Evolutionary conservation across 768 basidiomycete genomes (phyloP), one percentile per base, ranked within the genome.

Genomic region (Boletus rex-veris): DNA sequence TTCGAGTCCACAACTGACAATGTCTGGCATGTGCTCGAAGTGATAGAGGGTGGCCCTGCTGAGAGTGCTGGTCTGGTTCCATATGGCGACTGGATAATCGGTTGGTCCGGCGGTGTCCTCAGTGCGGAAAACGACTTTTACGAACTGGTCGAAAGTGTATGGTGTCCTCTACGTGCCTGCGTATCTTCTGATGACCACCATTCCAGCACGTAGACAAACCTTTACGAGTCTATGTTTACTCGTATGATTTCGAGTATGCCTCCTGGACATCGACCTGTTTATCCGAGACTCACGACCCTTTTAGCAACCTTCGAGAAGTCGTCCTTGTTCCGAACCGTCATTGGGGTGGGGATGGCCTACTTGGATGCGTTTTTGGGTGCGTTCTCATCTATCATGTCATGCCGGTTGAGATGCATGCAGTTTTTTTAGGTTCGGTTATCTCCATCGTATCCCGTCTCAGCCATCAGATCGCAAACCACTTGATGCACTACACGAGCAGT

Each of bases 21-120:
- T 58, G 94, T 99, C 6, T 99, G 97, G 95, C 97, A 98, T 71
- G 93, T 99, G 38, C 77, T 99, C 43, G 97, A 99, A 66, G 93
- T 99, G 14, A 74, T 96, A 38, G 96, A 99, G 70, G 96, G 93
- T 19, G 91, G 88, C 58, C 97, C 97, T 7, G 97, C 96, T 9
- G 95, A 98, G 75, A 91, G 88, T 64, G 93, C 94, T 7, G 96
- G 95, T 3, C 82, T 98, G 11, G 97, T 99, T 18, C 96, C 96
- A 1, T 95, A 91, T 75, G 79, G 81, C 30, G 82, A 85, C 69
- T 85, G 82, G 75, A 83, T 85, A 60, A 75, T 86, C 64, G 96
- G 96, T 18, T 99, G 96, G 90, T 91, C 92, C 15, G 96, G 97
- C 11, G 96, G 97, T 8, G 87, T 90, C 4, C 74, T 99, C 43